phyloP scores from a whole-genome alignment of 75 land plant species.

The Sequoia sempervirens region DNA sequence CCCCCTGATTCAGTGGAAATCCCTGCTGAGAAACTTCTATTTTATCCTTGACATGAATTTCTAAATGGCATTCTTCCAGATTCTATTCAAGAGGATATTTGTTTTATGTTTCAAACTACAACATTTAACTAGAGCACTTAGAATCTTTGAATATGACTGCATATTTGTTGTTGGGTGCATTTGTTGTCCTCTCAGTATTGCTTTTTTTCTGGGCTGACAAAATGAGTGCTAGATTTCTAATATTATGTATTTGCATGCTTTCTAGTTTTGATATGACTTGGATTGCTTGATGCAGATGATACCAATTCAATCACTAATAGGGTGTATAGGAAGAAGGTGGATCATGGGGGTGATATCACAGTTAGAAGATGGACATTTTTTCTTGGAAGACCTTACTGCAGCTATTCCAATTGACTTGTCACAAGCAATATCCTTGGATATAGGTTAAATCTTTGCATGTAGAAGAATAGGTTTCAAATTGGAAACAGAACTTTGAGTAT shows the following conservation, averaged over 20 bases:
- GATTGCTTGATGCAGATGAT: slow-evolving; percentile 48
- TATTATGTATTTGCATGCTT: neutral
- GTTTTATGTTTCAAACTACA: neutral
- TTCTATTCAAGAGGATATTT: neutral
- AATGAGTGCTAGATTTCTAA: neutral
- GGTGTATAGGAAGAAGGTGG: slow-evolving; percentile 82
- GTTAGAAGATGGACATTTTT: slow-evolving; percentile 91
- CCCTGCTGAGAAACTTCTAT: neutral
- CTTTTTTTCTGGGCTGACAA: neutral
- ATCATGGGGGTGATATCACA: slow-evolving; percentile 97
- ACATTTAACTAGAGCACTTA: neutral
- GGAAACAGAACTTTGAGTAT: neutral
- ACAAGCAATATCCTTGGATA: slow-evolving; percentile 86
- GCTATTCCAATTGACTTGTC: slow-evolving; percentile 77
- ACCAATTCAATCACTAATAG: slow-evolving; percentile 79
- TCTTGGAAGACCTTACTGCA: slow-evolving; percentile 89
- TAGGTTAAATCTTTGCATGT: neutral
- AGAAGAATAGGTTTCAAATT: neutral
- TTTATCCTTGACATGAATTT: neutral
- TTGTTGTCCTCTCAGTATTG: neutral
- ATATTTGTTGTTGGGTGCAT: neutral
- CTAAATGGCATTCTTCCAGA: neutral
- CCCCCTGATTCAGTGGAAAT: neutral
- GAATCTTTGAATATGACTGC: neutral
- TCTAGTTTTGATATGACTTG: neutral